These are phyloP conservation scores for Chloroidium sp. DNA, from an alignment of 163 green algal species.

Conservation along the genomic window DNA sequence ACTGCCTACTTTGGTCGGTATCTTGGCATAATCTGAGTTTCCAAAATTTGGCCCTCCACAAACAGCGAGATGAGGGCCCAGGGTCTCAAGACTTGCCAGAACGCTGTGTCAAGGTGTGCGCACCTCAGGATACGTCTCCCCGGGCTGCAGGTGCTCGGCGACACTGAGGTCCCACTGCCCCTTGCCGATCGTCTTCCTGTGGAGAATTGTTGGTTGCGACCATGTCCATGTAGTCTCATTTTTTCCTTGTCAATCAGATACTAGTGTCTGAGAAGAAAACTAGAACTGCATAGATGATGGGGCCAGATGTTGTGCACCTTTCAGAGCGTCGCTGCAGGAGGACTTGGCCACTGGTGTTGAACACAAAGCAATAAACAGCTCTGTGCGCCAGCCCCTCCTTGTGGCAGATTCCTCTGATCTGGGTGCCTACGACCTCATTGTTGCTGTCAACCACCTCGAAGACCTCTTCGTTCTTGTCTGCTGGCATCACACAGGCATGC, in stretches of 20 bases:
- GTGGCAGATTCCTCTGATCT: constrained; percentile 38
- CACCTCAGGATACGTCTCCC: constrained; percentile 39
- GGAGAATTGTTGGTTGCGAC: not conserved
- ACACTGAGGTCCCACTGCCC: constrained; percentile 57
- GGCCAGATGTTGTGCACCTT: not conserved
- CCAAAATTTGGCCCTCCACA: too few species aligned
- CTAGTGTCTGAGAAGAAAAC: too few species aligned
- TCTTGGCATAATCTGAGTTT: too few species aligned
- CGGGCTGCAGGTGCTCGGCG: constrained; percentile 59
- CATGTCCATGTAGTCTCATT: not conserved
- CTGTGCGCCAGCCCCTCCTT: constrained; percentile 49
- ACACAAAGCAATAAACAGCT: constrained; percentile 57
- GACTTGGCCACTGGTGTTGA: constrained; percentile 33
- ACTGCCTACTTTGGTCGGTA: too few species aligned
- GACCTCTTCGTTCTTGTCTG: constrained; percentile 35
- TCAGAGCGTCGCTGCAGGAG: constrained; percentile 47
- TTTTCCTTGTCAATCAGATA: too few species aligned
- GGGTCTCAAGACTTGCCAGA: too few species aligned
- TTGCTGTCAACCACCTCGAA: constrained; percentile 55
- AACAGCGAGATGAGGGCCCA: too few species aligned
- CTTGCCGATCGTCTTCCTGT: constrained; percentile 53
- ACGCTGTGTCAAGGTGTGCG: not conserved
- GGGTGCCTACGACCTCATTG: constrained; percentile 25
- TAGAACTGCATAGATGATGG: too few species aligned
- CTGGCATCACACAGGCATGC: not conserved